These are phyloP conservation scores for Hypoxylon sp. DNA, from an alignment of 2,329 filamentous ascomycete species.

Conservation along the genomic window DNA sequence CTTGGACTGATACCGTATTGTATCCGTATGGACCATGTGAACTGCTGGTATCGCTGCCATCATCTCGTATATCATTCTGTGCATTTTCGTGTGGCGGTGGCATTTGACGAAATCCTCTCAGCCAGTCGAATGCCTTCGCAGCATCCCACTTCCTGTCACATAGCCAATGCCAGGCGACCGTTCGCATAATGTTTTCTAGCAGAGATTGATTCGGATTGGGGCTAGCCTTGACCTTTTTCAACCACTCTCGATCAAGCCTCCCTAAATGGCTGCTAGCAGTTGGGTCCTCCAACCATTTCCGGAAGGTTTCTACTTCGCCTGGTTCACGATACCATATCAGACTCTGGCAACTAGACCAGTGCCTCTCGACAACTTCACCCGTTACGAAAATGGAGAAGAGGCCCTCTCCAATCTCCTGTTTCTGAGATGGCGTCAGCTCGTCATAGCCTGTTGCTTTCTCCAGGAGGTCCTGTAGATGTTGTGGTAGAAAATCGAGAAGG, in stretches of 20 bases:
- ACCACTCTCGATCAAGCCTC: conserved; percentile 15
- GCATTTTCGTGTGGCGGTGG: not conserved
- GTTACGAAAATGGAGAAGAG: conserved; percentile 24
- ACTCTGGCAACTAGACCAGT: conserved; percentile 14
- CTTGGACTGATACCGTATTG: not conserved
- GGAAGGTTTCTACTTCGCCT: conserved; percentile 6
- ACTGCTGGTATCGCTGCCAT: not conserved
- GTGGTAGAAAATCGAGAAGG: conserved; percentile 15
- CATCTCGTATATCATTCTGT: not conserved
- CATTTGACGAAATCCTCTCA: conserved; percentile 9
- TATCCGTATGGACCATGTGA: not conserved
- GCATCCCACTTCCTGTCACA: conserved; percentile 17
- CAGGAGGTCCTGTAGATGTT: conserved; percentile 16
- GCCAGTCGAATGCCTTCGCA: conserved; percentile 11
- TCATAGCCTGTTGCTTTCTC: conserved; percentile 19
- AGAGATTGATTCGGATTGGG: conserved; percentile 16
- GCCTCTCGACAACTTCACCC: conserved; percentile 19
- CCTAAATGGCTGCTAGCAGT: conserved; percentile 11
- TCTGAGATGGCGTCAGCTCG: conserved; percentile 17
- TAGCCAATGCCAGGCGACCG: conserved; percentile 21
- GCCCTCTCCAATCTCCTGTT: conserved; percentile 25
- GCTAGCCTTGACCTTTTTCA: conserved; percentile 5
- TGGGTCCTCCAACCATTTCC: conserved; percentile 23
- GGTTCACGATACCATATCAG: not conserved
- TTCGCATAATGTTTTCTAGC: conserved; percentile 18